These are phyloP conservation scores for Pseudocohnilembus persalinus DNA, from an alignment of 169 alveolate species.

Conservation along the genomic window DNA sequence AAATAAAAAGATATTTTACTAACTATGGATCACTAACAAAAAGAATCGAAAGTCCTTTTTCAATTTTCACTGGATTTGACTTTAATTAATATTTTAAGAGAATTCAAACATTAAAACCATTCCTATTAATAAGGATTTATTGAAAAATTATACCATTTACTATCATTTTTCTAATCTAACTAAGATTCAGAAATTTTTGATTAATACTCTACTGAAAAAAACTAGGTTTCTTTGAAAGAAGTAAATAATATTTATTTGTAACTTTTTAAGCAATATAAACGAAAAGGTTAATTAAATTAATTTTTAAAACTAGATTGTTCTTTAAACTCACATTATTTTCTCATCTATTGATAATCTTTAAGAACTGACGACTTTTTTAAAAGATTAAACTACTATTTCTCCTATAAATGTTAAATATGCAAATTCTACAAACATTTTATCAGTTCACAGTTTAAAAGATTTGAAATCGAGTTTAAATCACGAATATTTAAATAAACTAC, in stretches of 20 bases:
- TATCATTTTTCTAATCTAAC: slow-evolving; percentile 16
- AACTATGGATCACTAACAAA: neutral
- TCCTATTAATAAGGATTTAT: slow-evolving; percentile 5
- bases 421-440: slow-evolving; percentile 35
- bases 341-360: slow-evolving; percentile 33
- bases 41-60: neutral
- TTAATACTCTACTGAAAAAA: slow-evolving; percentile 18
- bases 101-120: neutral
- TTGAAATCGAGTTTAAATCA: slow-evolving; percentile 14
- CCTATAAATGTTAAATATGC: slow-evolving; percentile 26
- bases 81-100: neutral
- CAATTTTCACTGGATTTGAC: neutral
- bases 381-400: slow-evolving; percentile 11
- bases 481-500: neutral
- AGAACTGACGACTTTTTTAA: neutral
- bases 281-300: too few relatives aligned
- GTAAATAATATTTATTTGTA: slow-evolving; percentile 14
- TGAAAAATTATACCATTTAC: slow-evolving; percentile 20
- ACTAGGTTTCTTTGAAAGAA: slow-evolving; percentile 11
- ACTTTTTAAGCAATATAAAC: neutral
- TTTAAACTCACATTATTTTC: slow-evolving; percentile 27
- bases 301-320: slow-evolving; percentile 17
- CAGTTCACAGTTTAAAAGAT: slow-evolving; percentile 41
- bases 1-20: too few relatives aligned
- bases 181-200: slow-evolving; percentile 26